phyloP scores from a whole-genome alignment of 1,284 basidiomycete genomes.

The Lentinula novae-zelandiae region DNA sequence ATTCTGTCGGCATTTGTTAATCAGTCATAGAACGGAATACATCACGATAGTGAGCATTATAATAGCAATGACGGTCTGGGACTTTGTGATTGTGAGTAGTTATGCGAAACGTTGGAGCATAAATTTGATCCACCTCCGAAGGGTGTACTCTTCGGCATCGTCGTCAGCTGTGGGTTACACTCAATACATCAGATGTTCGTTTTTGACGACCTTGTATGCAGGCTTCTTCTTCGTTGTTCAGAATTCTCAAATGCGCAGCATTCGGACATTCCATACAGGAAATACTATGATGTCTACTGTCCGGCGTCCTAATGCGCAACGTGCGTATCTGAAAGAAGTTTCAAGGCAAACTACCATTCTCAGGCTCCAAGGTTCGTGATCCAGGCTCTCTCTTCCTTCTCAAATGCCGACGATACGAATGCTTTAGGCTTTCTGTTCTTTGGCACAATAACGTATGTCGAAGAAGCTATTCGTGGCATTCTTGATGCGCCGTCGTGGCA shows the following conservation, averaged over 20 bases:
- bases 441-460: constrained; percentile 88
- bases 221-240: constrained; percentile 97
- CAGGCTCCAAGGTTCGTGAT: constrained; percentile 71
- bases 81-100: constrained; percentile 70
- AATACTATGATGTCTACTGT: constrained; percentile 88
- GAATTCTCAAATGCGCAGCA: constrained; percentile 81
- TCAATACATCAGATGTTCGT: neutral
- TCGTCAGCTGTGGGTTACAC: constrained; percentile 73
- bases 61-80: constrained; percentile 90
- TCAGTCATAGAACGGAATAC: constrained; percentile 54
- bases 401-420: neutral
- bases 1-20: constrained; percentile 11
- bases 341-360: constrained; percentile 91
- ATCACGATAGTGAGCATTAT: constrained; percentile 80
- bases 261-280: constrained; percentile 78
- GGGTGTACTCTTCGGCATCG: constrained; percentile 89
- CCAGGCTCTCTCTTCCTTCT: neutral
- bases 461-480: constrained; percentile 73
- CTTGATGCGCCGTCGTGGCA: constrained; percentile 77
- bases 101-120: neutral
- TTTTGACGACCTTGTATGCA: constrained; percentile 22
- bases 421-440: constrained; percentile 86
- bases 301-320: constrained; percentile 83
- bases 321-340: constrained; percentile 87
- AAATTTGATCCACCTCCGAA: neutral